phyloP scores from a whole-genome alignment of 2,329 filamentous ascomycete genomes.

The Parascedosporium putredinis region DNA sequence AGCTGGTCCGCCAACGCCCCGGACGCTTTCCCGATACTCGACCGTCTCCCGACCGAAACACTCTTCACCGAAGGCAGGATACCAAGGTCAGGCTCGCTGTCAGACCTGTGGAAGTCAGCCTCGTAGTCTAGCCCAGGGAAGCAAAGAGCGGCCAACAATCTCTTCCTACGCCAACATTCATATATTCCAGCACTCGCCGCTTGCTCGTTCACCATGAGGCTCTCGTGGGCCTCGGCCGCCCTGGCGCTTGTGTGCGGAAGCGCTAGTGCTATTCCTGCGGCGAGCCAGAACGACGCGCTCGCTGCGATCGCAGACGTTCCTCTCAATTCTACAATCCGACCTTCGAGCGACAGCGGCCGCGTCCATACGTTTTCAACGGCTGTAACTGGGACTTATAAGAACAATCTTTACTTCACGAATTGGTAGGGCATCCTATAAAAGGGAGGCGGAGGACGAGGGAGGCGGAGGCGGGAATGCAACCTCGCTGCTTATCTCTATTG shows the following conservation, averaged over 20 bases:
- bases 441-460: slow-evolving; percentile 23
- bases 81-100: no score
- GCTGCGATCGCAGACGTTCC: background rate
- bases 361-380: background rate
- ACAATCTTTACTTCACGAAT: slow-evolving; percentile 43
- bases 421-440: slow-evolving; percentile 27
- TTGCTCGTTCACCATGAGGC: background rate
- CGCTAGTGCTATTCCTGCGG: background rate
- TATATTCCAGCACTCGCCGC: no score
- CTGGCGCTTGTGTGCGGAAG: background rate
- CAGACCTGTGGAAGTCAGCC: no score
- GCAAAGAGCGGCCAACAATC: no score
- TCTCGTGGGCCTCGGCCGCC: background rate
- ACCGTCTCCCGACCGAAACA: no score
- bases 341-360: background rate
- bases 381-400: slow-evolving; percentile 15
- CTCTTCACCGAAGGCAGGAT: no score
- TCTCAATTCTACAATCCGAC: background rate
- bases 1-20: slow-evolving; percentile 1
- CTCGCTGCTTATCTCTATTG: slow-evolving; percentile 25
- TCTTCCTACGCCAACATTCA: no score
- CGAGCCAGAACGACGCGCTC: background rate
- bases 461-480: slow-evolving; percentile 28
- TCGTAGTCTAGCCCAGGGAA: no score
- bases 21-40: background rate